A percentile compares a stretch with the other conserved stretches of the same genome.
Conservation (phyloP, 1,284 basidiomycete genomes). For the Trichosporon sp. region DNA sequence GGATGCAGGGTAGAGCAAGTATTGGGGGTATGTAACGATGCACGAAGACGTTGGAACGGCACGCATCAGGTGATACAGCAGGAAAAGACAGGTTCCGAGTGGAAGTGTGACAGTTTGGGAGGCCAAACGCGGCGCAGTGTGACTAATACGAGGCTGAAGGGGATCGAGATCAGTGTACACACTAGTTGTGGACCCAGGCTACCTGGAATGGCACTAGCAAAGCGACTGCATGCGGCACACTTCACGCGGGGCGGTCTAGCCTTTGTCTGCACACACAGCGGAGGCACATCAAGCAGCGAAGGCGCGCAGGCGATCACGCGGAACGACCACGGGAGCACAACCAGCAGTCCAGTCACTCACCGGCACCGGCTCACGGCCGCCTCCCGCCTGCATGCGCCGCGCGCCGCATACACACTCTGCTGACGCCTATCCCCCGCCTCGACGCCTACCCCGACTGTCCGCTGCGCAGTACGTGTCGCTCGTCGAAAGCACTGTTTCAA, state of each 20-base stretch:
- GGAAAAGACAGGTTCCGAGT: neutral
- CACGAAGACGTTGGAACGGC: neutral
- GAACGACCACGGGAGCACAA: no score
- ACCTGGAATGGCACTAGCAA: neutral
- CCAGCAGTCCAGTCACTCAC: neutral
- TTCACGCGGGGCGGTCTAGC: neutral
- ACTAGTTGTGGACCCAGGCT: no score
- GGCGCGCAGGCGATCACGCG: no score
- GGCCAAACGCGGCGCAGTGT: neutral
- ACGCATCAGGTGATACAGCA: neutral
- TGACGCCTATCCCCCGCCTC: neutral
- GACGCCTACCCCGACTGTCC: no score
- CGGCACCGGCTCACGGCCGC: no score
- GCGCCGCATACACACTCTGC: neutral
- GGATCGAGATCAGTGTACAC: neutral
- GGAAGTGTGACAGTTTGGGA: no score
- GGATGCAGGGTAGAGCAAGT: neutral
- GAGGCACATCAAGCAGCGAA: neutral
- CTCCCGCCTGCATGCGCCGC: no score
- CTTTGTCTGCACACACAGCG: neutral
- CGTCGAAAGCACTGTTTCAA: neutral
- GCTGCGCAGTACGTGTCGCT: neutral
- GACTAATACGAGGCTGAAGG: neutral
- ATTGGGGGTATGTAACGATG: neutral
- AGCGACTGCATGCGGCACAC: neutral